Conservation (phyloP, 805 yeast genomes). For the Dipodascopsis tothii region DNA sequence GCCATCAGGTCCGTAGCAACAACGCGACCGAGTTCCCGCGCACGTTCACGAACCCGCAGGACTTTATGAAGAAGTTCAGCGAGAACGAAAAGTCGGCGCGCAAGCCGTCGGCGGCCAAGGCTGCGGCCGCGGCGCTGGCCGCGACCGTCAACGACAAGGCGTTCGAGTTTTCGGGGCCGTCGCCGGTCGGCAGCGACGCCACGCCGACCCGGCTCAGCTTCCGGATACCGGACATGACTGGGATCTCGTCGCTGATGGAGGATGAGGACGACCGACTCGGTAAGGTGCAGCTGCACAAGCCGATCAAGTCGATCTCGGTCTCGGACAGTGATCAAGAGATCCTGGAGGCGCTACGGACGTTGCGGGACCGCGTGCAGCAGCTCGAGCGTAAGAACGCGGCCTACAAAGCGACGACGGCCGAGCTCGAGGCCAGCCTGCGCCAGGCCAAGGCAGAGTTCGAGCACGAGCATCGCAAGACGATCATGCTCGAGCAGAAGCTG, state of each 20-base stretch:
- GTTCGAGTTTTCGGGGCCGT: not conserved
- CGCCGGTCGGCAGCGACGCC: not conserved
- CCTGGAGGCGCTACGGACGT: slow-evolving; percentile 12
- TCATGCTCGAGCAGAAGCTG: slow-evolving; percentile 10
- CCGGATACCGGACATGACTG: slow-evolving; percentile 19
- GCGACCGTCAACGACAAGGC: not conserved
- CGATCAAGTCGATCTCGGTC: slow-evolving; percentile 16
- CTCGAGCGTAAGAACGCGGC: slow-evolving; percentile 12
- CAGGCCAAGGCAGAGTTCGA: slow-evolving; percentile 3
- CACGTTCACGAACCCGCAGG: slow-evolving; percentile 12
- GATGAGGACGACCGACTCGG: slow-evolving; percentile 3
- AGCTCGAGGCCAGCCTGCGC: slow-evolving; percentile 6
- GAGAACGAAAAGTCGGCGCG: not conserved
- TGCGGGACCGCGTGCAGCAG: slow-evolving; percentile 16
- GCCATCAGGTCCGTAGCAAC: too few relatives aligned
- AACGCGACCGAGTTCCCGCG: too few relatives aligned
- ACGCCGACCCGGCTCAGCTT: slow-evolving; percentile 2
- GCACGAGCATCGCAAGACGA: slow-evolving; percentile 2
- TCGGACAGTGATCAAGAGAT: slow-evolving; percentile 23
- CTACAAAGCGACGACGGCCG: slow-evolving; percentile 6
- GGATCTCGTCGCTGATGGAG: slow-evolving; percentile 15
- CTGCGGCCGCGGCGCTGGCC: not conserved
- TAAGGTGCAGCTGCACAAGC: slow-evolving; percentile 4
- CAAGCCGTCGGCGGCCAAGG: not conserved
- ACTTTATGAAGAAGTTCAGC: slow-evolving; percentile 2